phyloP scores from a whole-genome alignment of 768 basidiomycete species.

The Chalciporus sphaerocephalus region DNA sequence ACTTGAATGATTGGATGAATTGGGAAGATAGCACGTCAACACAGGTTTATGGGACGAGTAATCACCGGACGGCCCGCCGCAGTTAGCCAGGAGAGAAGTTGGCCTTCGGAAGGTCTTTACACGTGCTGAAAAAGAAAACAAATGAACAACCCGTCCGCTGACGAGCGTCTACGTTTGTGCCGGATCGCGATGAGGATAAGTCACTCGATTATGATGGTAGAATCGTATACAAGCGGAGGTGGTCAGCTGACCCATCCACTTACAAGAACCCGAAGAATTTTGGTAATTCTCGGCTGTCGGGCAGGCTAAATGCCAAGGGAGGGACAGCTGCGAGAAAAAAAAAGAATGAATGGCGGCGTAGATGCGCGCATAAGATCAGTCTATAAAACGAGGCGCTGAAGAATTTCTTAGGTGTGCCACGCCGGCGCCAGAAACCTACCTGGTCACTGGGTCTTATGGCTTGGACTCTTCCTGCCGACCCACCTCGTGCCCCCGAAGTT shows the following conservation, averaged over 20 bases:
- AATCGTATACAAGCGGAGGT: neutral
- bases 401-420: neutral
- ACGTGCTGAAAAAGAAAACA: neutral
- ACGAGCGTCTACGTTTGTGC: too few species aligned
- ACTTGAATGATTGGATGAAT: neutral
- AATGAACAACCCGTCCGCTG: too few species aligned
- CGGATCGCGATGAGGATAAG: neutral
- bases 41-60: neutral
- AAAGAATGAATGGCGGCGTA: conserved; percentile 1
- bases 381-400: conserved; percentile 12
- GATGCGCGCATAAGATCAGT: conserved; percentile 10
- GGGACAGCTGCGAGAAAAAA: neutral
- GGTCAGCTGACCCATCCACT: neutral
- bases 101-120: too few species aligned
- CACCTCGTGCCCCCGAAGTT: conserved; percentile 16
- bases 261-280: neutral
- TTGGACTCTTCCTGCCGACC: conserved; percentile 2
- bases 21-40: neutral
- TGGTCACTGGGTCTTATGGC: conserved; percentile 7
- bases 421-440: conserved; percentile 7
- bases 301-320: neutral
- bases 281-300: neutral
- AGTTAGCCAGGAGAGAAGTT: neutral
- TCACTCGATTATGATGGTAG: too few species aligned
- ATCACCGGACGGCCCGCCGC: neutral